Percentiles rank a stretch among this genome's conserved stretches.
These are phyloP conservation scores for Camellia sinensis DNA, from an alignment of 148 eudicot genomes.

Conservation along the genomic window DNA sequence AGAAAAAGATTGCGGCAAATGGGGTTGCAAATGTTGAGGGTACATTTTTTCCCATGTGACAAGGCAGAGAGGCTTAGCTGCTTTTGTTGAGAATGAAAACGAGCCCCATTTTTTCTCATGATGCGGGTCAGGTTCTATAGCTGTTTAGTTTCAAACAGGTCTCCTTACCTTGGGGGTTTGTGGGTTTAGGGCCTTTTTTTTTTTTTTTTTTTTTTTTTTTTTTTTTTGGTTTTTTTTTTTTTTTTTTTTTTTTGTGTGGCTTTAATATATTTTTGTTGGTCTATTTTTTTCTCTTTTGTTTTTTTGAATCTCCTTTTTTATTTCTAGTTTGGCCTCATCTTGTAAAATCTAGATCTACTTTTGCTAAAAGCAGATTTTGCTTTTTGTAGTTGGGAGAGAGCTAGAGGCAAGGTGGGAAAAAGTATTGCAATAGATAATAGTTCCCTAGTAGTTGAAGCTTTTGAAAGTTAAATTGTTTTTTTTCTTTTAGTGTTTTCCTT, in stretches of 20 bases:
- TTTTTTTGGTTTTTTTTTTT: neutral
- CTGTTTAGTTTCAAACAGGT: slow-evolving; percentile 19
- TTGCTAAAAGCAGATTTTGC: neutral
- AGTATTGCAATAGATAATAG: slow-evolving; percentile 18
- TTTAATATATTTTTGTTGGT: neutral
- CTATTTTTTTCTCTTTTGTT: neutral
- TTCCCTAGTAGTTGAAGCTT: slow-evolving; percentile 5
- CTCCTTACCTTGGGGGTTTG: slow-evolving; percentile 11
- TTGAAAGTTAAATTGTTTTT: neutral
- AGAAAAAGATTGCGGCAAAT: slow-evolving; percentile 24
- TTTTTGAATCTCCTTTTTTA: neutral
- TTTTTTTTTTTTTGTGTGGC: neutral
- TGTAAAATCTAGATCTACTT: slow-evolving; percentile 22
- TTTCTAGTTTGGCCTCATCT: slow-evolving; percentile 17
- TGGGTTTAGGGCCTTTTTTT: slow-evolving; percentile 8
- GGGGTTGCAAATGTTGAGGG: slow-evolving; percentile 36
- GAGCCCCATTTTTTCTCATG: slow-evolving; percentile 11
- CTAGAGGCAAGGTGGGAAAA: slow-evolving; percentile 20
- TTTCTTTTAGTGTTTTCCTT: too few species aligned
- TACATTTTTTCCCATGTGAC: neutral
- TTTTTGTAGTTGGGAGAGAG: slow-evolving; percentile 11
- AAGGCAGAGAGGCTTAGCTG: neutral
- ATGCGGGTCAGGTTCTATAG: slow-evolving; percentile 13
- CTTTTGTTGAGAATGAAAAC: slow-evolving; percentile 2
- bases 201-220: neutral